Conservation (phyloP, 257 asterid species). For the Solanum paucissectum region DNA sequence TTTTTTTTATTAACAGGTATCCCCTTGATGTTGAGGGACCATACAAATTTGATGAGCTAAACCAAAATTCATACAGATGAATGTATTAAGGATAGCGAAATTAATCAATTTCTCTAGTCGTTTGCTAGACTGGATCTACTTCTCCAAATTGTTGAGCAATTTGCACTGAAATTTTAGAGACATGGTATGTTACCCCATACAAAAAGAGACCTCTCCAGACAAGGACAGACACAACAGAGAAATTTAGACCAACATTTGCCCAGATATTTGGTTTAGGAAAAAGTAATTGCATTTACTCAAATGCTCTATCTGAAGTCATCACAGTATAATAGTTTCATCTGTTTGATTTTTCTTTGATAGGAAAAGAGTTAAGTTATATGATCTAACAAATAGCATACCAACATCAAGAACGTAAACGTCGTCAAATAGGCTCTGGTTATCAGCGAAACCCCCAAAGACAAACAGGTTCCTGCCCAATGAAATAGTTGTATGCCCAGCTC, state of each 20-base stretch:
- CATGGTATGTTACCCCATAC: not conserved
- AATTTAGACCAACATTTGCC: not conserved
- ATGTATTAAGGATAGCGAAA: not conserved
- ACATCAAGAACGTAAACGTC: conserved; percentile 81
- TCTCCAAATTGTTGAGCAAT: not conserved
- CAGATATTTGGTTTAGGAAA: not conserved
- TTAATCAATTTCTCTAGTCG: not conserved
- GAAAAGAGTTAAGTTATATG: not conserved
- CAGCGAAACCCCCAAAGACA: conserved; percentile 94
- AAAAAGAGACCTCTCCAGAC: not conserved
- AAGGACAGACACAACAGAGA: not conserved
- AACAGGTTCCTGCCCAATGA: conserved; percentile 64
- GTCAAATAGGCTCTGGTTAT: conserved; percentile 74
- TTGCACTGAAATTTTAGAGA: not conserved
- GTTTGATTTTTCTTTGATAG: not conserved
- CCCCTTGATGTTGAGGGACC: not conserved
- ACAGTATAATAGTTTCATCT: not conserved
- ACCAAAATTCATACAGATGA: not conserved
- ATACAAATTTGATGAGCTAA: not conserved
- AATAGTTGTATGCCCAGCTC: conserved; percentile 93
- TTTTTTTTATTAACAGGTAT: not conserved
- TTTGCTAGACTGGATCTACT: not conserved
- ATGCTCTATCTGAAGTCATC: not conserved
- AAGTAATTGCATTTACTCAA: not conserved
- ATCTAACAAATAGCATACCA: conserved; percentile 41